A percentile compares a stretch with the other conserved stretches of the same genome.
These are phyloP conservation scores for Sporopachydermia quercuum DNA, from an alignment of 805 yeast species.

Conservation along the genomic window DNA sequence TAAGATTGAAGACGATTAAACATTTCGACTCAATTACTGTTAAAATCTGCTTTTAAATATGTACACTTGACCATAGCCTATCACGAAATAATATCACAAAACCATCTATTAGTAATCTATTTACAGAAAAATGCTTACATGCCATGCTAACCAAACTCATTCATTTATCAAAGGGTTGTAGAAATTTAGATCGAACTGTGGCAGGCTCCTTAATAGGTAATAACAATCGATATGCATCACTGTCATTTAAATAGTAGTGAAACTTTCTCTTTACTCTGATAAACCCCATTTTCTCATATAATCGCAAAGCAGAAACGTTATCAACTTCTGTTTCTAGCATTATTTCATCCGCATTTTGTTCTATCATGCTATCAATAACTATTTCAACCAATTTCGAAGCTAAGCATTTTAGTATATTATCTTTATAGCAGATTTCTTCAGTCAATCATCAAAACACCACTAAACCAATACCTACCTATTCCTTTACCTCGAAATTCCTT, in stretches of 20 bases:
- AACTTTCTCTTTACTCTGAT: constrained; percentile 60
- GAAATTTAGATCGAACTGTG: constrained; percentile 38
- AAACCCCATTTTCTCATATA: constrained; percentile 70
- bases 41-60: neutral
- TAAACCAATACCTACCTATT: constrained; percentile 22
- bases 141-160: no score
- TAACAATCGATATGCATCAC: constrained; percentile 81
- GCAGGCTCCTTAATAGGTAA: constrained; percentile 61
- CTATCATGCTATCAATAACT: constrained; percentile 50
- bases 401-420: no score
- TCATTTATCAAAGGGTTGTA: constrained; percentile 24
- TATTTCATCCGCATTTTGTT: constrained; percentile 69
- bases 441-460: no score
- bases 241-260: constrained; percentile 81
- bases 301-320: constrained; percentile 50
- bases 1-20: constrained; percentile 86
- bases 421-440: no score
- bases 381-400: constrained; percentile 57
- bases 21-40: no score
- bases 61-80: neutral
- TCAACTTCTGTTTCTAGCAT: constrained; percentile 84
- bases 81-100: no score
- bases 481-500: constrained; percentile 60
- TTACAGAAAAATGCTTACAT: no score
- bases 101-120: no score